phyloP scores from a whole-genome alignment of 257 asterid genomes.

The Fraxinus anomala region DNA sequence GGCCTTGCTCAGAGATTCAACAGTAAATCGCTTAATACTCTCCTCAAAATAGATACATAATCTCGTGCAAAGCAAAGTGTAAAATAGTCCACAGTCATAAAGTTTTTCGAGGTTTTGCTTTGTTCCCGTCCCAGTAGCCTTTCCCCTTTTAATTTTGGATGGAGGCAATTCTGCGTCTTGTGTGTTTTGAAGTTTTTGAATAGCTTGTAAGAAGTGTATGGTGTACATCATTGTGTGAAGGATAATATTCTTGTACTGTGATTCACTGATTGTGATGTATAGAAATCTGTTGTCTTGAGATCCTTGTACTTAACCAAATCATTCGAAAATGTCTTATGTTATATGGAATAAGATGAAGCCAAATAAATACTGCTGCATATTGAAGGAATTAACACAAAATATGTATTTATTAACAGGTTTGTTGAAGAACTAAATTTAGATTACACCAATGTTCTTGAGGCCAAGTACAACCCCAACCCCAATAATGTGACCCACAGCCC shows the following conservation, averaged over 20 bases:
- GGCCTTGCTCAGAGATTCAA: conserved; percentile 92
- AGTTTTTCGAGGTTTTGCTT: conserved; percentile 13
- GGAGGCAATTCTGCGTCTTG: conserved; percentile 9
- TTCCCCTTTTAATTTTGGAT: conserved; percentile 28
- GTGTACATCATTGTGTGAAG: conserved; percentile 3
- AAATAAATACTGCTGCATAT: not conserved
- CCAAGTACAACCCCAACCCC: conserved; percentile 99
- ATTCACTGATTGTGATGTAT: conserved; percentile 17
- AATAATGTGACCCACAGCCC: conserved; percentile 78
- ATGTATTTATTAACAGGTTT: no score
- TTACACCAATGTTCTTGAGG: conserved; percentile 71
- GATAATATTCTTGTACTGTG: not conserved
- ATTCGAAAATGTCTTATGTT: not conserved
- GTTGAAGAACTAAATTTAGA: conserved; percentile 32
- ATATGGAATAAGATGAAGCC: not conserved
- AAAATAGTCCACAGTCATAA: not conserved
- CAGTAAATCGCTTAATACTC: conserved; percentile 91
- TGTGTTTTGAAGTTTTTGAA: not conserved
- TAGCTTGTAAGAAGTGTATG: not conserved
- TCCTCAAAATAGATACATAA: conserved; percentile 76
- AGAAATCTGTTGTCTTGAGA: not conserved
- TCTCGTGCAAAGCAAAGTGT: not conserved
- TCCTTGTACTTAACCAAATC: not conserved
- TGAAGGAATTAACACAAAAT: no score
- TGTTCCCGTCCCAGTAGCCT: conserved; percentile 13